These are phyloP conservation scores for Pyrenochaeta sp. DNA, from an alignment of 2,329 filamentous ascomycete species.

Conservation along the genomic window DNA sequence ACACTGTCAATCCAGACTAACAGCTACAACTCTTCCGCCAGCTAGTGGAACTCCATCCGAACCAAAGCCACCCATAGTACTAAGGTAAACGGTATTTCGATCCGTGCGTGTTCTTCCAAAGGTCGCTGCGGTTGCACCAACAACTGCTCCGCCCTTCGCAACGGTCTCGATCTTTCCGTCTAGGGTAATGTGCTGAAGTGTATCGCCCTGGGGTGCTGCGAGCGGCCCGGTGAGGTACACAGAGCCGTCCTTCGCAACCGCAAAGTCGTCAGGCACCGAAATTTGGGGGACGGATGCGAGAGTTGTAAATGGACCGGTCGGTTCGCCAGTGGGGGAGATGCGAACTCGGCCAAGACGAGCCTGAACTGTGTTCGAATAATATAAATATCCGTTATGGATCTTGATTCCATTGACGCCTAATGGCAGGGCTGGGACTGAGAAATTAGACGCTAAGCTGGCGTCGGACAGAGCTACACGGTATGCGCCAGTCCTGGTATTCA, in stretches of 20 bases:
- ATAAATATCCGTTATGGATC: constrained; percentile 12
- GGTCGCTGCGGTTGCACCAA: constrained; percentile 21
- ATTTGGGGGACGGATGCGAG: constrained; percentile 9
- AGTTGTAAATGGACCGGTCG: constrained; percentile 7
- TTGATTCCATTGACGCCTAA: constrained; percentile 36
- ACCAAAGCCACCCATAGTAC: constrained; percentile 29
- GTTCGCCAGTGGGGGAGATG: constrained; percentile 13
- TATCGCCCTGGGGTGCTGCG: constrained; percentile 14
- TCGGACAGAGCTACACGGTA: constrained; percentile 19
- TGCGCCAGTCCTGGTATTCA: constrained; percentile 18
- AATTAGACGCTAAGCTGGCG: constrained; percentile 15
- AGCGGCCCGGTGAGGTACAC: constrained; percentile 17
- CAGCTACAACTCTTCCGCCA: constrained; percentile 34
- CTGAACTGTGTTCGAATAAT: constrained; percentile 30
- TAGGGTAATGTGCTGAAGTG: constrained; percentile 11
- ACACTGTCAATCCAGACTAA: constrained; percentile 1
- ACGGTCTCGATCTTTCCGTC: constrained; percentile 17
- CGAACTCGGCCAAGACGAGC: constrained; percentile 20
- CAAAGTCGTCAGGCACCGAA: constrained; percentile 28
- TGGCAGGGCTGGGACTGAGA: constrained; percentile 5
- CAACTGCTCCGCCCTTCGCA: constrained; percentile 14
- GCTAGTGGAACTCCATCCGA: constrained; percentile 27
- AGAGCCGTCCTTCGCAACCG: constrained; percentile 21
- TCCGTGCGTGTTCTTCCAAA: constrained; percentile 27
- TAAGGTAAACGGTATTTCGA: constrained; percentile 28